Base-by-base conservation (phyloP, 2,329 filamentous ascomycete species). In the Pyricularia sp. region DNA sequence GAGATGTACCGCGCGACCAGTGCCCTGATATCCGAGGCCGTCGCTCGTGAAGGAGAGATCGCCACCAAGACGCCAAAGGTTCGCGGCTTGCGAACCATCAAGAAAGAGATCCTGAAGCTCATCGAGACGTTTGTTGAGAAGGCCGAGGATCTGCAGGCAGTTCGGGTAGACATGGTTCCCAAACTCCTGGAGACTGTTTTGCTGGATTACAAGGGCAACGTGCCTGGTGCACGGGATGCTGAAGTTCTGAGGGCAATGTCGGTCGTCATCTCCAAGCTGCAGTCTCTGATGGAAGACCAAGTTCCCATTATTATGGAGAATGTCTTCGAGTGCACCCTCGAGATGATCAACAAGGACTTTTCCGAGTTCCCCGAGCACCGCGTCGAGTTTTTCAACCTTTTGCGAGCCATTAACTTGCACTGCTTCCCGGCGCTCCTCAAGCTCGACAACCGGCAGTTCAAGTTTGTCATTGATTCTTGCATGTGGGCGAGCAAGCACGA, bases 401-500 rank as follows among this genome's bases (percentile, higher is more conserved):
- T 99, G 49, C 86, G 96, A 70, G 91, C 93, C 16, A 97, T 99
- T 78, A 99, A 99, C 76, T 80, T 97, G 62, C 91, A 96, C 75
- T 99, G 94, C 78, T 99, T 99, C 87, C 91, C 91, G 62, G 86
- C 94, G 0, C 84, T 99, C 26, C 83, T 99, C 69, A 96, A 96
- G 77, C 86, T 99, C 40, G 93, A 99, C 74, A 93, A 91, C 72
- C 87, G 91, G 66, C 94, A 97, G 74, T 99, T 99, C 86, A 99
- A 99, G 79, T 96, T 97, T 73, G 93, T 99, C 71, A 97, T 99
- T 70, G 94, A 99, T 76, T 96, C 93, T 44, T 99, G 96, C 82
- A 92, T 97, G 83, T 99, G 94, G 96, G 94, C 96, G n/a, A 97
- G 93, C 81, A 99, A 99, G 81, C 94, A 99, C 77, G 94, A 99